Percentiles rank a stretch among this genome's conserved stretches.
phyloP scores from a whole-genome alignment of 225 moss, liverwort and hornwort species.

The Asterella californica region DNA sequence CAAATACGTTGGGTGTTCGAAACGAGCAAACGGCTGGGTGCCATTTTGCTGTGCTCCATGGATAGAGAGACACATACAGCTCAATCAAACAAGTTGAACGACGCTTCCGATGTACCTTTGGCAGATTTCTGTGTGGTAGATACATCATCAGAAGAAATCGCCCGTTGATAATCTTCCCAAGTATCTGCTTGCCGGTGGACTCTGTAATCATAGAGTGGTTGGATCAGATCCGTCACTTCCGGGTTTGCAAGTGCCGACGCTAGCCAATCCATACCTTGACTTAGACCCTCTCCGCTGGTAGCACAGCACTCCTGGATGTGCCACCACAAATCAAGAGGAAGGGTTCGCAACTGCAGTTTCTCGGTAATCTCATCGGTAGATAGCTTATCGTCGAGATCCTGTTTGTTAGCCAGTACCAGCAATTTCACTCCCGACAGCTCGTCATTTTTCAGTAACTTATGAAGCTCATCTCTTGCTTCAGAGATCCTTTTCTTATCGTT shows the following conservation, averaged over 20 bases:
- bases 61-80: neutral
- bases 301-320: conserved; percentile 63
- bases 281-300: conserved; percentile 53
- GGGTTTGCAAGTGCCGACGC: conserved; percentile 21
- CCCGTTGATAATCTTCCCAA: conserved; percentile 21
- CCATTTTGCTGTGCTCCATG: neutral
- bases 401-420: conserved; percentile 68
- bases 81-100: conserved; percentile 24
- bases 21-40: neutral
- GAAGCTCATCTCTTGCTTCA: conserved; percentile 69
- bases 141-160: conserved; percentile 8
- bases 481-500: conserved; percentile 60
- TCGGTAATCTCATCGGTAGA: conserved; percentile 50
- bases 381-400: conserved; percentile 53
- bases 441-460: conserved; percentile 47
- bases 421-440: conserved; percentile 49
- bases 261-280: conserved; percentile 28
- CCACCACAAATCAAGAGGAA: conserved; percentile 47
- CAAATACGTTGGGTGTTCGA: neutral
- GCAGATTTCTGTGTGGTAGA: conserved; percentile 4
- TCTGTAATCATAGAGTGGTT: conserved; percentile 21
- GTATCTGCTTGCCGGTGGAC: conserved; percentile 18
- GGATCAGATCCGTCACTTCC: conserved; percentile 21
- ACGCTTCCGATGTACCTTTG: conserved; percentile 22
- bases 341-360: conserved; percentile 45